Evolutionary conservation across 2,329 filamentous ascomycete species (phyloP).

Genomic region (Penicillium sp.): DNA sequence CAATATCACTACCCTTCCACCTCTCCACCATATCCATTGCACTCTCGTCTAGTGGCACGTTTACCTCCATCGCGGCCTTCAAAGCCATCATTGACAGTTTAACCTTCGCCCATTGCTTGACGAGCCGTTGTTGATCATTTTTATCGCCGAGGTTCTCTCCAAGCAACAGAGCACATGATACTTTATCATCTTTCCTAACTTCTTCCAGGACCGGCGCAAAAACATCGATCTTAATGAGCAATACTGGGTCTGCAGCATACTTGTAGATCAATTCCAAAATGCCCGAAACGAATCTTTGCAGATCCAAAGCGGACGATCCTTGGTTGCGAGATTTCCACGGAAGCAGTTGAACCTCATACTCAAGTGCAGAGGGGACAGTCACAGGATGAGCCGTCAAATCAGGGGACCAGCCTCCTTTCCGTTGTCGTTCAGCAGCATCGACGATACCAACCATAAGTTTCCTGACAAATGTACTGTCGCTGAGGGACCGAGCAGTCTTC

Average conservation of each 20-base stretch:
- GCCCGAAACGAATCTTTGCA: neutral
- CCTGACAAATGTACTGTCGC: neutral
- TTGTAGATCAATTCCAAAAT: neutral
- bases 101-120: neutral
- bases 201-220: neutral
- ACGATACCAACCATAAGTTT: neutral
- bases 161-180: neutral
- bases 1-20: neutral
- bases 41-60: neutral
- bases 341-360: neutral
- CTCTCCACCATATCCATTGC: neutral
- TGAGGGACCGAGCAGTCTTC: neutral
- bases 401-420: neutral
- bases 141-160: neutral
- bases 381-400: neutral
- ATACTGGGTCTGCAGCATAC: neutral
- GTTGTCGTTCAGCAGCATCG: neutral
- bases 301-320: neutral
- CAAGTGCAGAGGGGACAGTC: neutral
- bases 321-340: neutral
- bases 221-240: neutral
- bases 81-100: neutral
- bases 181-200: neutral
- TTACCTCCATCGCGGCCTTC: neutral
- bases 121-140: neutral